Percentiles rank a stretch among this genome's conserved stretches.
phyloP scores from a whole-genome alignment of 164 flowering plant genomes.

The Santalum album region DNA sequence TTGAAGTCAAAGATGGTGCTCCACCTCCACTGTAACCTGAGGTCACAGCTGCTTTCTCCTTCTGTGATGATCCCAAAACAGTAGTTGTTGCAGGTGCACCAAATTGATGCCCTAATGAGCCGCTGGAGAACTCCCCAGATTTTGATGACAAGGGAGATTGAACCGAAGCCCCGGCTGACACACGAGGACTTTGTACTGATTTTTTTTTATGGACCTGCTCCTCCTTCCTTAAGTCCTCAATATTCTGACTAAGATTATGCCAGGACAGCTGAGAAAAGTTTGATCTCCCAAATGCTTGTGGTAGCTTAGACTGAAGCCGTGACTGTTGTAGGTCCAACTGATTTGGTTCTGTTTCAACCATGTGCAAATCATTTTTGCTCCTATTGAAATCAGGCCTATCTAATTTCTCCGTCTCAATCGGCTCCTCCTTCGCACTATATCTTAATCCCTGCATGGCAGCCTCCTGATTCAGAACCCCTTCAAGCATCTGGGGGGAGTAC shows the following conservation, averaged over 20 bases:
- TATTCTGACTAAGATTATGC: constrained; percentile 52
- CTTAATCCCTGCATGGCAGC: constrained; percentile 35
- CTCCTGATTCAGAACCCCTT: constrained; percentile 58
- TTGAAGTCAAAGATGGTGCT: constrained; percentile 55
- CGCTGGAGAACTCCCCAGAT: constrained; percentile 85
- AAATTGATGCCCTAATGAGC: constrained; percentile 61
- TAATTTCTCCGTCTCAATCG: constrained; percentile 44
- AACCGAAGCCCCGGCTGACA: constrained; percentile 57
- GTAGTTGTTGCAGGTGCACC: constrained; percentile 37
- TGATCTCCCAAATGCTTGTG: constrained; percentile 51
- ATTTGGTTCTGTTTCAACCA: constrained; percentile 32
- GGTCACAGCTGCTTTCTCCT: constrained; percentile 53
- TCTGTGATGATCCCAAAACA: constrained; percentile 42
- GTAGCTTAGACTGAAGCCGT: constrained; percentile 40
- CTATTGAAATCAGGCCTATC: constrained; percentile 37
- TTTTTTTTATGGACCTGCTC: constrained; percentile 68
- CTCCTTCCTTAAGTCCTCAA: constrained; percentile 65
- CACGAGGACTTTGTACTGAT: constrained; percentile 69
- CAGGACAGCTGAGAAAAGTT: constrained; percentile 51
- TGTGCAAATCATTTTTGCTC: constrained; percentile 31
- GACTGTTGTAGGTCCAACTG: constrained; percentile 48
- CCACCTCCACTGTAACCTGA: constrained; percentile 51
- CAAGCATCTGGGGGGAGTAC: constrained; percentile 49
- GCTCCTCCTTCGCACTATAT: constrained; percentile 61
- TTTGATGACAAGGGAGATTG: constrained; percentile 85